A percentile compares a stretch with the other conserved stretches of the same genome.
Conservation (phyloP, 2,329 filamentous ascomycete genomes). For the Scedosporium boydii region DNA sequence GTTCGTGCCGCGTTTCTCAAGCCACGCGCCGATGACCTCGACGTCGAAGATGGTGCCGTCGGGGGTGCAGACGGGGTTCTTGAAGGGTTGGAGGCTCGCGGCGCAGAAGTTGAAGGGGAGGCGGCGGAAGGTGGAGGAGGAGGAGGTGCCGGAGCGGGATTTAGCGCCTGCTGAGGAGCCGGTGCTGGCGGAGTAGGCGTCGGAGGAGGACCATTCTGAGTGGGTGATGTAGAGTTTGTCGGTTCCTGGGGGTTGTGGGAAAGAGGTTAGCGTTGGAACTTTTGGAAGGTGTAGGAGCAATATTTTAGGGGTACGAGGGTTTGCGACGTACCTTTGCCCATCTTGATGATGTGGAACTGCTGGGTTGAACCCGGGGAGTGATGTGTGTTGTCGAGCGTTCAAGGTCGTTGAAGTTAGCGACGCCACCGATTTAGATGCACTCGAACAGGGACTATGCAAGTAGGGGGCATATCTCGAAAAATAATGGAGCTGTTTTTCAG, state of each 20-base stretch:
- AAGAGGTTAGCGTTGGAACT: not conserved
- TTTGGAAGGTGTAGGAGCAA: too few species aligned
- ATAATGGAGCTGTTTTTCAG: not conserved
- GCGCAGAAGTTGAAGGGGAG: constrained; percentile 98
- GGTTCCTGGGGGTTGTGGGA: constrained; percentile 20
- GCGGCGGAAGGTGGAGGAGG: constrained; percentile 58
- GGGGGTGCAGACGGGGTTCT: constrained; percentile 83
- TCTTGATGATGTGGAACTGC: not conserved
- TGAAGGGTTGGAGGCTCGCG: constrained; percentile 88
- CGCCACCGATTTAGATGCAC: not conserved
- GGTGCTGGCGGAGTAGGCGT: constrained; percentile 75
- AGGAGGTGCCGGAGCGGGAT: constrained; percentile 34
- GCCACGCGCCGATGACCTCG: constrained; percentile 87
- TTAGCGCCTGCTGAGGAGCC: constrained; percentile 48
- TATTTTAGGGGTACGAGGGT: not conserved
- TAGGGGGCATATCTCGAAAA: not conserved
- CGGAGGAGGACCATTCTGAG: constrained; percentile 90
- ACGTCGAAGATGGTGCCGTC: constrained; percentile 90
- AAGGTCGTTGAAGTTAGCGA: not conserved
- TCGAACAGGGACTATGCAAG: not conserved
- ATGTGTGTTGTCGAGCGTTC: not conserved
- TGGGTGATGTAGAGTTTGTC: constrained; percentile 68
- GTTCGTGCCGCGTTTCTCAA: constrained; percentile 88
- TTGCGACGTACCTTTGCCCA: constrained; percentile 12
- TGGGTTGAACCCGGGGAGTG: not conserved